A percentile compares a stretch with the other conserved stretches of the same genome.
These are phyloP conservation scores for Pseudocercospora eumusae DNA, from an alignment of 2,329 filamentous ascomycete genomes.

Conservation along the genomic window DNA sequence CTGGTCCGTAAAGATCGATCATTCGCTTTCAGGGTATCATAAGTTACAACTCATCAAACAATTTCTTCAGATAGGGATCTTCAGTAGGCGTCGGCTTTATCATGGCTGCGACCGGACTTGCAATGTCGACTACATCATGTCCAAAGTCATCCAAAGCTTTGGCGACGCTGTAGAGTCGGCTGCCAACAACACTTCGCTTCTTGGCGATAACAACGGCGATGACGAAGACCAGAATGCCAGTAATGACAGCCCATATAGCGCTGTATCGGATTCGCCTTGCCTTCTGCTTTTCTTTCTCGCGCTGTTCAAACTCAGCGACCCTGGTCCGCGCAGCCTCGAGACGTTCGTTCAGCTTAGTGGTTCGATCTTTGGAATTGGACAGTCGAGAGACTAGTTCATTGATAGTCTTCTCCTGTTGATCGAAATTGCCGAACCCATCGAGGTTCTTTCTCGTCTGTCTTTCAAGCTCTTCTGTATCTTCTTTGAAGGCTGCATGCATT, in stretches of 20 bases:
- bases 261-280: conserved; percentile 47
- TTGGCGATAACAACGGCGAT: conserved; percentile 31
- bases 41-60: conserved; percentile 36
- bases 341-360: conserved; percentile 61
- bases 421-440: conserved; percentile 62
- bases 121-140: conserved; percentile 28
- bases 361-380: conserved; percentile 59
- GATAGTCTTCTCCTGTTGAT: conserved; percentile 66
- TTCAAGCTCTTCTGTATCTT: conserved; percentile 61
- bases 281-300: conserved; percentile 68
- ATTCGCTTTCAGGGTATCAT: background rate
- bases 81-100: conserved; percentile 29
- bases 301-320: conserved; percentile 67
- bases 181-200: conserved; percentile 31
- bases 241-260: conserved; percentile 33
- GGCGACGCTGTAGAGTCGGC: conserved; percentile 23
- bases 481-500: conserved; percentile 52
- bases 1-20: background rate
- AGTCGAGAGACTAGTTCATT: conserved; percentile 64
- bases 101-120: conserved; percentile 22
- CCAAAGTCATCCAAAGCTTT: conserved; percentile 27
- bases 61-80: conserved; percentile 34
- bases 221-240: conserved; percentile 8
- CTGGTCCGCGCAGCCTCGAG: conserved; percentile 64
- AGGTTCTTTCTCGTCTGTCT: conserved; percentile 64